These are phyloP conservation scores for Puccinia hordei DNA, from an alignment of 1,284 basidiomycete genomes.

Conservation along the genomic window DNA sequence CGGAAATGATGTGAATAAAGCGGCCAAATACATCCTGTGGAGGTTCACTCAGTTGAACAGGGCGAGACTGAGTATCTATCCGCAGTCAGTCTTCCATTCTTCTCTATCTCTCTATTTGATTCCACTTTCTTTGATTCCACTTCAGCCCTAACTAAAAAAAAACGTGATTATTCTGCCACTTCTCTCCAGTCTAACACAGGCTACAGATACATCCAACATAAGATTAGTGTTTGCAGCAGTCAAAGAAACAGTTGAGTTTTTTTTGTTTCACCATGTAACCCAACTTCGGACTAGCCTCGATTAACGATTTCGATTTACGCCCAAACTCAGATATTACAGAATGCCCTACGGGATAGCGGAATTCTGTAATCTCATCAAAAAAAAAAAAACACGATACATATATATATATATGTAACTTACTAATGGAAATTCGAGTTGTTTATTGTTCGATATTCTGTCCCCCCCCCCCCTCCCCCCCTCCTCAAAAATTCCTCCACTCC, in stretches of 20 bases:
- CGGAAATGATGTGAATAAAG: slow-evolving; percentile 92
- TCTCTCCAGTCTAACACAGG: slow-evolving; percentile 62
- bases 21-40: slow-evolving; percentile 97
- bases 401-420: not conserved
- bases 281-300: too few species aligned
- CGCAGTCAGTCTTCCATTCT: slow-evolving; percentile 63
- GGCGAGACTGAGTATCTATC: slow-evolving; percentile 82
- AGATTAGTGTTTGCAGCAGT: slow-evolving; percentile 92
- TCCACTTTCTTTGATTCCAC: too few species aligned
- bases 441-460: not conserved
- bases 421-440: not conserved
- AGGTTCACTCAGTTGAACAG: slow-evolving; percentile 93
- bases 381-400: not conserved
- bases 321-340: slow-evolving; percentile 70
- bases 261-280: not conserved
- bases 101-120: not conserved
- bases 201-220: slow-evolving; percentile 68
- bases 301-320: too few species aligned
- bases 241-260: slow-evolving; percentile 71
- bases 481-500: not conserved
- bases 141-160: too few species aligned
- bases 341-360: slow-evolving; percentile 78
- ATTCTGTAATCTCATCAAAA: slow-evolving; percentile 64
- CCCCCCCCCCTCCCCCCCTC: not conserved
- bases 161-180: not conserved